Conservation (phyloP, 495 filamentous ascomycete species). For the Penicillium canariense region DNA sequence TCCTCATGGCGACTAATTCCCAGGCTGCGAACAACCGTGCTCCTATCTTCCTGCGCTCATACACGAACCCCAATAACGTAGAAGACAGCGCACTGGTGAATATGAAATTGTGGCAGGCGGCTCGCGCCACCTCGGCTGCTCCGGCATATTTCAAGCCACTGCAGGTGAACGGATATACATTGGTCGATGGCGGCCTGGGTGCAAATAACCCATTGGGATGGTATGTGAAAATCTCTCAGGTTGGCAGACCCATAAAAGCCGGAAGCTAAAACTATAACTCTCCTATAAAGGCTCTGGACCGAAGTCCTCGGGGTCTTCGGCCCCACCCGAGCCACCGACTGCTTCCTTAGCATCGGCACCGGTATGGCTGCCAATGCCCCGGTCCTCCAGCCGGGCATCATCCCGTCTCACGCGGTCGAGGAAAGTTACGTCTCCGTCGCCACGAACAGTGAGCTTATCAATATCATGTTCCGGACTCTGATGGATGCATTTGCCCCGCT, state of each 20-base stretch:
- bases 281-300: conserved; percentile 11
- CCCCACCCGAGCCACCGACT: conserved; percentile 7
- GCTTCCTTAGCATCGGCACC: conserved; percentile 18
- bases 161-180: conserved; percentile 14
- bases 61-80: background rate
- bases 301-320: conserved; percentile 13
- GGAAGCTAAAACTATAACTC: conserved; percentile 15
- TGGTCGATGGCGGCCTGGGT: conserved; percentile 18
- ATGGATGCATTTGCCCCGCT: conserved; percentile 11
- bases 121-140: conserved; percentile 41
- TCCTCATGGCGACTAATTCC: conserved; percentile 7
- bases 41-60: conserved; percentile 14
- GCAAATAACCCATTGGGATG: conserved; percentile 25
- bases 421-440: conserved; percentile 3
- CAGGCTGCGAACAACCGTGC: conserved; percentile 7
- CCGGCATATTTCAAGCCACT: conserved; percentile 40
- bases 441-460: conserved; percentile 3
- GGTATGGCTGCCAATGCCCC: conserved; percentile 8
- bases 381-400: conserved; percentile 3
- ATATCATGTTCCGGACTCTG: conserved; percentile 12
- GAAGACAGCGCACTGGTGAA: background rate
- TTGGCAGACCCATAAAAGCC: too few species aligned
- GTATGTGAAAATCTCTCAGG: background rate
- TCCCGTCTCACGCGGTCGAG: background rate
- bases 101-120: conserved; percentile 39